A percentile compares a stretch with the other conserved stretches of the same genome.
phyloP scores from a whole-genome alignment of 768 basidiomycete species.

The Trametes cinnabarina region DNA sequence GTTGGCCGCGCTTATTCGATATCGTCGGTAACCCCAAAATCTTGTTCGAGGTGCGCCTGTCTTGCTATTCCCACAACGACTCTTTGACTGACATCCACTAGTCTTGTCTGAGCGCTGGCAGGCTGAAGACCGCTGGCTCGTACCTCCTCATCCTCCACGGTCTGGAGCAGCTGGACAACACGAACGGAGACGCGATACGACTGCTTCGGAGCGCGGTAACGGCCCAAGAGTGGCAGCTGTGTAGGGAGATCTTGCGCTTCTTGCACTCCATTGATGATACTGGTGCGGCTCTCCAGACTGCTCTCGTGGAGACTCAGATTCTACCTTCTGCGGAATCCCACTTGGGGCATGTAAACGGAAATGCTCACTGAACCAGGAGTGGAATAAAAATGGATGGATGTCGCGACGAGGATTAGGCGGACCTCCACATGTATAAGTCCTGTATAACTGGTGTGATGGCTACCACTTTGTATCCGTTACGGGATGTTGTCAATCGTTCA shows the following conservation, averaged over 20 bases:
- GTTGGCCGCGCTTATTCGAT: slow-evolving; percentile 87
- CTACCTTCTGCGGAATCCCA: slow-evolving; percentile 15
- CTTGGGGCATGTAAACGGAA: slow-evolving; percentile 11
- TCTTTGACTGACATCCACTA: slow-evolving; percentile 28
- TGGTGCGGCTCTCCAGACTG: slow-evolving; percentile 65
- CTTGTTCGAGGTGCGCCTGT: slow-evolving; percentile 77
- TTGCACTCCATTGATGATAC: slow-evolving; percentile 89
- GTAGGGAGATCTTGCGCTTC: slow-evolving; percentile 89
- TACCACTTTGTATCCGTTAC: too few relatives aligned
- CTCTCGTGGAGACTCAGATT: slow-evolving; percentile 53
- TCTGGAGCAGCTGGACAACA: slow-evolving; percentile 83
- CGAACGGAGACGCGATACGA: slow-evolving; percentile 75
- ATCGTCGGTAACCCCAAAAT: slow-evolving; percentile 87
- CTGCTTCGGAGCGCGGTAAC: slow-evolving; percentile 74
- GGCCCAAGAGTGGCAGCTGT: slow-evolving; percentile 85
- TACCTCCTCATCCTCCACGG: slow-evolving; percentile 94
- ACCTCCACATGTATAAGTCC: too few relatives aligned
- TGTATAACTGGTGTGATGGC: too few relatives aligned
- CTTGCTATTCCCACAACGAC: not conserved
- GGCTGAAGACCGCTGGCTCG: slow-evolving; percentile 85
- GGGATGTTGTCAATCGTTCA: too few relatives aligned
- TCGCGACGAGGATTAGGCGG: too few relatives aligned
- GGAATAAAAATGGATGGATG: not conserved
- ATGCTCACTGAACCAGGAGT: not conserved
- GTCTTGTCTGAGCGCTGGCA: slow-evolving; percentile 70